Evolutionary conservation across 306 rosid species (phyloP).

Genomic region (Mucuna pruriens): DNA sequence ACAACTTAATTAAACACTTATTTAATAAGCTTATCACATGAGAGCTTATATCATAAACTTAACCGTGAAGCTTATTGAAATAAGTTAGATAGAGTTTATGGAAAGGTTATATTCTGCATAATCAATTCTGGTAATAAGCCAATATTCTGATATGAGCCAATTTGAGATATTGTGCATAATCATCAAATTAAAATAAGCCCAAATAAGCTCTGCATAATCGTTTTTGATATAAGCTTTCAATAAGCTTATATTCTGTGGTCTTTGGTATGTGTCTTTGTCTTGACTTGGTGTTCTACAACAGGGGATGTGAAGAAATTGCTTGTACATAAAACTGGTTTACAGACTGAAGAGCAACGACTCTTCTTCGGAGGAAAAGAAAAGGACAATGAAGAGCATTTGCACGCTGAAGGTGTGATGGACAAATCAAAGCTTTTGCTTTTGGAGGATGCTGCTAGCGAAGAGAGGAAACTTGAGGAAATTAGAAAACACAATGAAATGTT

Average conservation of each 20-base stretch:
- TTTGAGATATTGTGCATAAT: neutral
- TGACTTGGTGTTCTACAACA: constrained; percentile 39
- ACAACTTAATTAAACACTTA: neutral
- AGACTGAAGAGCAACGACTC: constrained; percentile 69
- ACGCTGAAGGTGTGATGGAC: constrained; percentile 78
- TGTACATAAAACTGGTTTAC: constrained; percentile 66
- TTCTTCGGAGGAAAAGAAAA: constrained; percentile 76
- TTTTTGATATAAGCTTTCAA: neutral
- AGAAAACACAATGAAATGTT: constrained; percentile 52
- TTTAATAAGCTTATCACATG: neutral
- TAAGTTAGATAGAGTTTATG: neutral
- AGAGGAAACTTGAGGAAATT: constrained; percentile 60
- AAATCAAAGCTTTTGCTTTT: constrained; percentile 71
- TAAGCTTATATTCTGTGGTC: neutral
- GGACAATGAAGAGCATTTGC: constrained; percentile 70
- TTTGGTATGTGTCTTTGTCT: constrained; percentile 33
- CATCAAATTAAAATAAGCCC: neutral
- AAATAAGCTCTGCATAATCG: neutral
- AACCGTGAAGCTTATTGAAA: neutral
- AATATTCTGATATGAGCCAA: neutral
- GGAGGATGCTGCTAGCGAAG: constrained; percentile 61
- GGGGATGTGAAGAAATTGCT: constrained; percentile 77
- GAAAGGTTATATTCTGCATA: neutral
- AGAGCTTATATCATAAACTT: no score
- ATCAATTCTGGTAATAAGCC: neutral